Base-by-base conservation (phyloP, 2,329 filamentous ascomycete species). In the Bisporella sp. region DNA sequence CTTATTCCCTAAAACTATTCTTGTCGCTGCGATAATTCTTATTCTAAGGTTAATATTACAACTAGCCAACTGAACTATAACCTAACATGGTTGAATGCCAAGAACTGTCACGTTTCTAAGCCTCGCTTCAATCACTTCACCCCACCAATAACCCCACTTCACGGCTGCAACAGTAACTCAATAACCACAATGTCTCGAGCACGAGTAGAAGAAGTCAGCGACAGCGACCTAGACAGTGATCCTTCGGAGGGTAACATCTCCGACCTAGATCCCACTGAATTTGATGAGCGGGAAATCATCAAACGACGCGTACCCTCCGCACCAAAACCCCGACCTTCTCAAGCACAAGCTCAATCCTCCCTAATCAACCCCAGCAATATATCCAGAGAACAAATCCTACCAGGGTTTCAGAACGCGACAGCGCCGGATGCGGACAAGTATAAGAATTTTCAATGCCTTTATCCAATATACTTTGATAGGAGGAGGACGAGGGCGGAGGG, bases 391-490 rank as follows among this genome's bases (percentile, higher is more conserved):
- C 60, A 60, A 52, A 67, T 63, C 56, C 21, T 21, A 21, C 21
- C 21, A 21, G 66, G 57, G 63, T 67, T 68, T 61, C 57, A 68
- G 44, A 21, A 21, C 21, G 21, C 21, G 21, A 53, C 61, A 47
- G 59, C 66, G 50, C 69, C 73, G 57, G 73, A 81, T 66, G 71
- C 77, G 47, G 66, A 72, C 57, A 71, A 75, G 60, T 85, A 89
- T 68, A 87, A 85, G 64, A 74, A 82, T 69, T 96, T 84, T 73
- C 87, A 93, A 69, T 92, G 89, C 70, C 77, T 99, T 30, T 99
- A 99, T 73, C 92, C 93, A 0, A 73, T 97, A 53, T 99, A 99
- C 77, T 99, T 99, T 64, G 92, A 96, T 75, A 78, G 77, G 57
- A 74, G 75, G 29, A 82, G 88, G 46, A 79, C 81, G 41, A 83